Evolutionary conservation across 805 yeast species (phyloP).

Genomic region (Candida chilensis): DNA sequence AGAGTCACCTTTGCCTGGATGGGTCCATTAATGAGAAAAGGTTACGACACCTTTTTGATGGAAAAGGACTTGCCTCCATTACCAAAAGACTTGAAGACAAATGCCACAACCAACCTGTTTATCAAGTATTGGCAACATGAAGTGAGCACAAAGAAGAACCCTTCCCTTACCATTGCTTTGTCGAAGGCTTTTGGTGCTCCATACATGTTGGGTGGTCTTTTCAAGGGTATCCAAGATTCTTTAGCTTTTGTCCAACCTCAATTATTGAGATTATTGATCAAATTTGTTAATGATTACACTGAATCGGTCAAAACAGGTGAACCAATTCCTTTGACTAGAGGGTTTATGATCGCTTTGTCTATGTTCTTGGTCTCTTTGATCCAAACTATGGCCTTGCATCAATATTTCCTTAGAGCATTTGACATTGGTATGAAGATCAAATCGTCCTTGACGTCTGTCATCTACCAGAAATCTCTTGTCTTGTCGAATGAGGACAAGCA

Average conservation of each 20-base stretch:
- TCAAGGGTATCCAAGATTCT: slow-evolving; percentile 68
- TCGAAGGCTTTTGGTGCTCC: slow-evolving; percentile 65
- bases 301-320: too few relatives aligned
- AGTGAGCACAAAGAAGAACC: slow-evolving; percentile 16
- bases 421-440: slow-evolving; percentile 72
- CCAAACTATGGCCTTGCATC: slow-evolving; percentile 74
- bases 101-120: slow-evolving; percentile 38
- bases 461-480: slow-evolving; percentile 60
- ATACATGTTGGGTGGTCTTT: slow-evolving; percentile 62
- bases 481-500: slow-evolving; percentile 67
- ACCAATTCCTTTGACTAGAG: slow-evolving; percentile 57
- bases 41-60: slow-evolving; percentile 49
- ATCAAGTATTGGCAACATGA: slow-evolving; percentile 55
- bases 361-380: slow-evolving; percentile 72
- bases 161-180: slow-evolving; percentile 54
- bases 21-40: slow-evolving; percentile 74
- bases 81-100: slow-evolving; percentile 58
- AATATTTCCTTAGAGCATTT: slow-evolving; percentile 67
- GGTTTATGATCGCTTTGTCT: slow-evolving; percentile 63
- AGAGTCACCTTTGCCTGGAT: slow-evolving; percentile 84
- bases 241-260: slow-evolving; percentile 87
- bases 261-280: slow-evolving; percentile 56
- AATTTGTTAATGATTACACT: slow-evolving; percentile 43
- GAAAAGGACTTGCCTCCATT: slow-evolving; percentile 71
- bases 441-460: slow-evolving; percentile 56